phyloP scores from a whole-genome alignment of 176 grass and related monocot genomes.

The Oryza glaberrima region DNA sequence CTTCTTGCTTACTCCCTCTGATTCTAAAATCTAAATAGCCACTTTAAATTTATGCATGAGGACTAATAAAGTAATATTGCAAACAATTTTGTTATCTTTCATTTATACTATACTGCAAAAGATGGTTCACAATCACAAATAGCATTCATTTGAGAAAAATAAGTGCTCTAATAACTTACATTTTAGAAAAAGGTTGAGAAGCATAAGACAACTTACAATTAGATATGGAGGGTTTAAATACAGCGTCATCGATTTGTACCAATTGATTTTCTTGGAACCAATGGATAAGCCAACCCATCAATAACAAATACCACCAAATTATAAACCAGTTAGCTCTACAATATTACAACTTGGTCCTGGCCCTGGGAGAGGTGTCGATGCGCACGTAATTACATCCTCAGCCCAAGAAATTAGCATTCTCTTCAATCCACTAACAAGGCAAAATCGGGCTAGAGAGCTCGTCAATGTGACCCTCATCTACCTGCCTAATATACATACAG shows the following conservation, averaged over 20 bases:
- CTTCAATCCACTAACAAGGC: background rate
- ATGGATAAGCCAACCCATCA: background rate
- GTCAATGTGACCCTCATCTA: no score
- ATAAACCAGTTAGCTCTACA: background rate
- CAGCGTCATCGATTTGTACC: background rate
- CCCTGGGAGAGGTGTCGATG: slow-evolving; percentile 37
- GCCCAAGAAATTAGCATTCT: slow-evolving; percentile 31
- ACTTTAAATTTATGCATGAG: no score
- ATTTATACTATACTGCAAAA: no score
- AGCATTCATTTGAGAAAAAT: background rate
- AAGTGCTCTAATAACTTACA: background rate
- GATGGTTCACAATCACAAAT: no score
- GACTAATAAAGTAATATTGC: no score
- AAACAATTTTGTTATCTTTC: no score
- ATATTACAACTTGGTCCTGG: slow-evolving; percentile 23
- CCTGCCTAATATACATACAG: no score
- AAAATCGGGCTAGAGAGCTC: slow-evolving; percentile 30
- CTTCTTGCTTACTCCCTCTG: no score
- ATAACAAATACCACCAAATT: background rate
- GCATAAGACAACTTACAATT: background rate
- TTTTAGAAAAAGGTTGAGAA: background rate
- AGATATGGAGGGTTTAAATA: background rate
- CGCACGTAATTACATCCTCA: slow-evolving; percentile 44
- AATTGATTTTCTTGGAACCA: background rate
- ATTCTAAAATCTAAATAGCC: no score